These are phyloP conservation scores for Fusarium palustre DNA, from an alignment of 2,329 filamentous ascomycete species.

Conservation along the genomic window DNA sequence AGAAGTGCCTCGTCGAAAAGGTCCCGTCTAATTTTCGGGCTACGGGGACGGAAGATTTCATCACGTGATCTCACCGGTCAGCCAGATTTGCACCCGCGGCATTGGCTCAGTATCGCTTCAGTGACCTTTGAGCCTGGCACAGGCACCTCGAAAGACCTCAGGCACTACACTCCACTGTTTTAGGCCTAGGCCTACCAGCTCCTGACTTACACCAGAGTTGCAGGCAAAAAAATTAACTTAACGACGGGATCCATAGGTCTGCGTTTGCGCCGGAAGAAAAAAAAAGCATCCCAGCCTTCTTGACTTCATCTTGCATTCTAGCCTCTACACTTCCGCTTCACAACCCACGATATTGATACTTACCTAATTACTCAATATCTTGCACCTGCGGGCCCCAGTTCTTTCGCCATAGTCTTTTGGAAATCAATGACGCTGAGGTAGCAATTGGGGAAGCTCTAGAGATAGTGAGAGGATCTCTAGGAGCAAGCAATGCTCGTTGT, in stretches of 20 bases:
- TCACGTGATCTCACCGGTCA: conserved; percentile 54
- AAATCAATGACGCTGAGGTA: conserved; percentile 74
- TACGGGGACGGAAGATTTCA: conserved; percentile 42
- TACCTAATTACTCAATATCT: neutral
- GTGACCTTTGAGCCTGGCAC: conserved; percentile 32
- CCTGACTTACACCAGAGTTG: conserved; percentile 45
- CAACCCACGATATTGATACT: neutral
- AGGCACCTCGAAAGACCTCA: conserved; percentile 33
- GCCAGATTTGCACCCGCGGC: conserved; percentile 46
- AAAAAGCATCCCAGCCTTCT: conserved; percentile 40
- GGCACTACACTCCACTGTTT: conserved; percentile 38
- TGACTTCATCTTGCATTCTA: conserved; percentile 13
- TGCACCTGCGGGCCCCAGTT: conserved; percentile 6
- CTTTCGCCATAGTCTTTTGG: conserved; percentile 25
- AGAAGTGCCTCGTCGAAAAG: conserved; percentile 59
- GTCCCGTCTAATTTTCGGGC: conserved; percentile 60
- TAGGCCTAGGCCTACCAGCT: conserved; percentile 21
- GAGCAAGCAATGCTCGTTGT: conserved; percentile 71
- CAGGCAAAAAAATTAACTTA: conserved; percentile 45
- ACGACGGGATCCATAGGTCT: conserved; percentile 21
- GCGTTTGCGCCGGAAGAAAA: conserved; percentile 38
- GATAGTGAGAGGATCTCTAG: conserved; percentile 83
- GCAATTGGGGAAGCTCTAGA: conserved; percentile 78
- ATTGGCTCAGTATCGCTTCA: conserved; percentile 42
- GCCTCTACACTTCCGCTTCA: conserved; percentile 9